Evolutionary conservation across 495 filamentous ascomycete species (phyloP).

Genomic region (Clavariopsis aquatica): DNA sequence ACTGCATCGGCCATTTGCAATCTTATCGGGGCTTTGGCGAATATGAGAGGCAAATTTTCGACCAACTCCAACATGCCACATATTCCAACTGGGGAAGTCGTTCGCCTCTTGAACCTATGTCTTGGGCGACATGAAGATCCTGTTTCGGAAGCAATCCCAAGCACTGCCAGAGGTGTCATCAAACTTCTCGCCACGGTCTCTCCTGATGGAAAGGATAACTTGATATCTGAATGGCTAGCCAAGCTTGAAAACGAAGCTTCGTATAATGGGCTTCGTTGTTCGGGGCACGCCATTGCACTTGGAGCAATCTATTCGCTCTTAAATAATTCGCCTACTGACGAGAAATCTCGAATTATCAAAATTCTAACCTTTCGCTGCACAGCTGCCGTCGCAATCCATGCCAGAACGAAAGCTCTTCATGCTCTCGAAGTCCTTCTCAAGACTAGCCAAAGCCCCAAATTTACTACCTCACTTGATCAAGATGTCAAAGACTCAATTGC

Average conservation of each 20-base stretch:
- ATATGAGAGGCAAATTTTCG: conserved; percentile 1
- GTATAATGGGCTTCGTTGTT: conserved; percentile 29
- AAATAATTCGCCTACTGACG: not conserved
- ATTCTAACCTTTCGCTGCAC: conserved; percentile 34
- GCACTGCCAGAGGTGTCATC: conserved; percentile 10
- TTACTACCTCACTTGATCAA: not conserved
- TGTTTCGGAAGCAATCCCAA: conserved; percentile 34
- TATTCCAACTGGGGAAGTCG: conserved; percentile 14
- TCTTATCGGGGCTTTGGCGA: conserved; percentile 27
- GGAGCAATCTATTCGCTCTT: conserved; percentile 29
- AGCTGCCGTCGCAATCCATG: conserved; percentile 31
- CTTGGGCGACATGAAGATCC: conserved; percentile 33
- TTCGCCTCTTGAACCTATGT: conserved; percentile 32
- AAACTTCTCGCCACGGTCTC: conserved; percentile 4
- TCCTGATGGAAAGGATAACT: not conserved
- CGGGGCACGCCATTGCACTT: conserved; percentile 34
- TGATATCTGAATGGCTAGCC: conserved; percentile 22
- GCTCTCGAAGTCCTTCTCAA: conserved; percentile 22
- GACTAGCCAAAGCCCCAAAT: not conserved
- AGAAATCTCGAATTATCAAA: conserved; percentile 27
- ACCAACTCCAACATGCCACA: not conserved
- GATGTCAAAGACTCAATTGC: conserved; percentile 31
- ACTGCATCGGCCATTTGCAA: conserved; percentile 33
- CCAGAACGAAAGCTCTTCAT: conserved; percentile 32
- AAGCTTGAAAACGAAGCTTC: conserved; percentile 35